Evolutionary conservation across 352 stramenopile species (phyloP).

Genomic region (Pythium phragmitis): DNA sequence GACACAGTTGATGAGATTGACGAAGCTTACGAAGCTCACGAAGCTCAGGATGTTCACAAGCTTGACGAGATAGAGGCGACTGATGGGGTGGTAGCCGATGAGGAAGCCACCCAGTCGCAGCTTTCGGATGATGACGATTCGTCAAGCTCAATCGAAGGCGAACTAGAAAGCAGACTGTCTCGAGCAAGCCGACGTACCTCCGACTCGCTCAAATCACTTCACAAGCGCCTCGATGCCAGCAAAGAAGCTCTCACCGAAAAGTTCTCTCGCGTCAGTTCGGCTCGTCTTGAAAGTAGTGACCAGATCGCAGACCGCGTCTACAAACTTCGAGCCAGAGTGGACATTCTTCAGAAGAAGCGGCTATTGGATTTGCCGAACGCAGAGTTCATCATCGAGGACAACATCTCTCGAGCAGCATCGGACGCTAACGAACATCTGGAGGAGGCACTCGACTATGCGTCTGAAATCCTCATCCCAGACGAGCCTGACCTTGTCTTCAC

Average conservation of each 20-base stretch:
- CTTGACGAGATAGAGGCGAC: not conserved
- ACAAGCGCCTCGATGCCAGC: conserved; percentile 22
- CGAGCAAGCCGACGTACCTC: conserved; percentile 4
- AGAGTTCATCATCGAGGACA: conserved; percentile 18
- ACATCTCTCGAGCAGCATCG: conserved; percentile 14
- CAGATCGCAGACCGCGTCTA: conserved; percentile 25
- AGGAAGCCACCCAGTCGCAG: not conserved
- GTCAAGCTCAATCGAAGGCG: conserved; percentile 1
- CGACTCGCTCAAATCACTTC: conserved; percentile 25
- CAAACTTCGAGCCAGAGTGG: conserved; percentile 16
- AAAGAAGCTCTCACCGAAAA: conserved; percentile 21
- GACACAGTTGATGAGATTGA: no score
- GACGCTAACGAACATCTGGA: conserved; percentile 30
- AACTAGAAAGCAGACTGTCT: conserved; percentile 8
- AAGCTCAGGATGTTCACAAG: not conserved
- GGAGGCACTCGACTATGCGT: conserved; percentile 34
- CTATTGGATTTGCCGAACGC: conserved; percentile 25
- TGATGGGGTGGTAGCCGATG: not conserved
- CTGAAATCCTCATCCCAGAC: conserved; percentile 22
- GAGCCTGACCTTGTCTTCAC: conserved; percentile 19
- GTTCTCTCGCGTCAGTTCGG: conserved; percentile 27
- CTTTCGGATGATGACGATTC: conserved; percentile 3
- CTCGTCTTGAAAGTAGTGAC: conserved; percentile 25
- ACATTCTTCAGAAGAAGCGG: conserved; percentile 30
- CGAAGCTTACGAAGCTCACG: not conserved